A percentile compares a stretch with the other conserved stretches of the same genome.
Conservation (phyloP, 2,329 filamentous ascomycete genomes). For the Emmonsiellopsis sp. region DNA sequence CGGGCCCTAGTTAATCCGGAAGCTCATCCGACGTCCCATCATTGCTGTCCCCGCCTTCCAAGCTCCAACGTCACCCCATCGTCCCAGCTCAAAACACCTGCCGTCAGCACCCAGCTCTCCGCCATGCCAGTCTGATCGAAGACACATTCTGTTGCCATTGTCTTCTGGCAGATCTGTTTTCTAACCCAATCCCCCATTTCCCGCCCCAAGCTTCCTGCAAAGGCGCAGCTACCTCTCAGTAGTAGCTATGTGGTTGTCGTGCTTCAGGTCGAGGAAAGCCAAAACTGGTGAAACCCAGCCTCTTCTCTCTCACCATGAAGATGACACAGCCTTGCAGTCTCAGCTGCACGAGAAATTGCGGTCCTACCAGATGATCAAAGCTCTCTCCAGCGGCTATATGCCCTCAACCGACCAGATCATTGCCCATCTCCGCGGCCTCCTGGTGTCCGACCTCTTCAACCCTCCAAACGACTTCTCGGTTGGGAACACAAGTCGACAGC, state of each 20-base stretch:
- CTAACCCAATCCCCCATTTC: too few relatives aligned
- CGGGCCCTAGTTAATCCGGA: too few relatives aligned
- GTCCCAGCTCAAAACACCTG: too few relatives aligned
- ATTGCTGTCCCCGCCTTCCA: too few relatives aligned
- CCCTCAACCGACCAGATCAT: constrained; percentile 81
- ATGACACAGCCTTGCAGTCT: constrained; percentile 60
- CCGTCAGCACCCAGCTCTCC: too few relatives aligned
- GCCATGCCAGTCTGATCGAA: too few relatives aligned
- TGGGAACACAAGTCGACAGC: constrained; percentile 64
- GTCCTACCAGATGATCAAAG: constrained; percentile 82
- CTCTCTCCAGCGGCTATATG: constrained; percentile 77
- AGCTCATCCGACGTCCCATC: too few relatives aligned
- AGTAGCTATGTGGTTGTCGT: constrained; percentile 53
- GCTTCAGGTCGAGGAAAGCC: constrained; percentile 44
- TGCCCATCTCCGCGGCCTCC: constrained; percentile 66
- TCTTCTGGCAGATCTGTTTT: too few relatives aligned
- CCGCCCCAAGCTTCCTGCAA: too few relatives aligned
- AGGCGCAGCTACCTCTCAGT: background rate
- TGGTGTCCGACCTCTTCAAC: constrained; percentile 71
- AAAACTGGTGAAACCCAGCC: constrained; percentile 60
- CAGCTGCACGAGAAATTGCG: constrained; percentile 82
- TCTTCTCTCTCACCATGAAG: constrained; percentile 68
- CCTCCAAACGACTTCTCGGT: constrained; percentile 61
- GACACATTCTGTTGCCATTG: too few relatives aligned
- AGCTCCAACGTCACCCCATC: too few relatives aligned